Percentiles rank a stretch among this genome's conserved stretches.
Evolutionary conservation across 2,329 filamentous ascomycete genomes (phyloP).

Genomic region (Zymoseptoria ardabiliae): DNA sequence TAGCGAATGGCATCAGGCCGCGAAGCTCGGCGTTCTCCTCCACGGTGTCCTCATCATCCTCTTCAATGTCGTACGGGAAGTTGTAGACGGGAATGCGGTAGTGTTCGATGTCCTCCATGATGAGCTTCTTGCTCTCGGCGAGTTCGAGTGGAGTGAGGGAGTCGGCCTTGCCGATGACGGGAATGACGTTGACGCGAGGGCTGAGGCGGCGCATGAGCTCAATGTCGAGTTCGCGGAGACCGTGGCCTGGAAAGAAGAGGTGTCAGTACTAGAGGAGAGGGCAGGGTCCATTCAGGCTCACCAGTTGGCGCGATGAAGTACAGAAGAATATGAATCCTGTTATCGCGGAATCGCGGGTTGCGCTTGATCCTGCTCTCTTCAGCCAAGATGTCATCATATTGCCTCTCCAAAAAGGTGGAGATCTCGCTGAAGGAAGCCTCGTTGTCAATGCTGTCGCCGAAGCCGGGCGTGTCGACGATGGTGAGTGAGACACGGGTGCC

Average conservation of each 20-base stretch:
- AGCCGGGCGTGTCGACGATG: constrained; percentile 96
- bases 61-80: constrained; percentile 99
- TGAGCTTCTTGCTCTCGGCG: constrained; percentile 97
- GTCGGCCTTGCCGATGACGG: constrained; percentile 96
- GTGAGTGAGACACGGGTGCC: constrained; percentile 96
- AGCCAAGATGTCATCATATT: constrained; percentile 98
- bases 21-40: constrained; percentile 98
- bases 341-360: constrained; percentile 99
- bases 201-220: constrained; percentile 99
- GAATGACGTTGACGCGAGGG: constrained; percentile 96
- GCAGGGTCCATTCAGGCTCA: constrained; percentile 7
- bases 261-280: constrained; percentile 6
- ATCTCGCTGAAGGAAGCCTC: constrained; percentile 93
- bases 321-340: constrained; percentile 93
- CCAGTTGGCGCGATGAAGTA: constrained; percentile 99
- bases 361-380: constrained; percentile 99
- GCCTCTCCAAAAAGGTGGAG: constrained; percentile 94
- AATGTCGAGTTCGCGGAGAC: constrained; percentile 96
- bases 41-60: constrained; percentile 98
- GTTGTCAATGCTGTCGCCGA: constrained; percentile 98
- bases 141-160: constrained; percentile 93
- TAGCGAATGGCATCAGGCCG: constrained; percentile 97
- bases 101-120: constrained; percentile 99
- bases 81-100: constrained; percentile 99
- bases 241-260: constrained; percentile 32